Evolutionary conservation across 1,284 basidiomycete species (phyloP), one percentile per base, ranked within the genome.

Genomic region (Rhodotorula sp.): DNA sequence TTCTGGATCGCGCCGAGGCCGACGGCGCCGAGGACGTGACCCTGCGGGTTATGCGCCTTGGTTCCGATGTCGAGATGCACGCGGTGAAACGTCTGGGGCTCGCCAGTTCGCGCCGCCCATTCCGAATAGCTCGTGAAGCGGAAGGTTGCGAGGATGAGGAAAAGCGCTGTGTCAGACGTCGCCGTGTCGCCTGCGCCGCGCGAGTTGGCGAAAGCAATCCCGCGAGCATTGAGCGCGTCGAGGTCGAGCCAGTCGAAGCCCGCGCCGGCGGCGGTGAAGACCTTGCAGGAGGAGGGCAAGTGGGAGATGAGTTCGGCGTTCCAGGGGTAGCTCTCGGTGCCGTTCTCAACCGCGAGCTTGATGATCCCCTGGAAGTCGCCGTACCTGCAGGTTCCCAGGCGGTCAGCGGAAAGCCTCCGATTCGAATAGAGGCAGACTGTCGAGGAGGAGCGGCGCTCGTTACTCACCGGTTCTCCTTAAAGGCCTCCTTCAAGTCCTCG

Each of bases 121-220:
- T 64, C 63, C 32, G 63, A 57, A 36, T 58, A 56, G 34, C 34
- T 57, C 2, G 63, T 58, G 21, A 64, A 55, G 55, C 63, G 63
- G 55, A 64, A 64, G 21, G 55, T 51, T 5, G 63, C 55, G 46
- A 57, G 63, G 63, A 64, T 64, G 55, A 57, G 63, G 55, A 58
- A 64, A 5, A 64, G 32, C 15, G 29, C 63, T 6, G 50, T n/a
- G 54, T 64, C 63, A 46, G 44, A 50, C 17, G 63, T 64, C 19
- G 63, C 63, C 15, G 63, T 64, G 54, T 64, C 63, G 46, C 63
- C 63, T 27, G 63, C 63, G 36, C 63, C 63, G 34, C 63, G 55
- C 12, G 39, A 48, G 54, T 64, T 64, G 46, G 55, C 55, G 21
- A 64, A 64, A 3, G 63, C 34, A 46, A 64, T 58, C 15, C 56